Evolutionary conservation across 495 filamentous ascomycete species (phyloP).

Genomic region (Penicillium flavigenum): DNA sequence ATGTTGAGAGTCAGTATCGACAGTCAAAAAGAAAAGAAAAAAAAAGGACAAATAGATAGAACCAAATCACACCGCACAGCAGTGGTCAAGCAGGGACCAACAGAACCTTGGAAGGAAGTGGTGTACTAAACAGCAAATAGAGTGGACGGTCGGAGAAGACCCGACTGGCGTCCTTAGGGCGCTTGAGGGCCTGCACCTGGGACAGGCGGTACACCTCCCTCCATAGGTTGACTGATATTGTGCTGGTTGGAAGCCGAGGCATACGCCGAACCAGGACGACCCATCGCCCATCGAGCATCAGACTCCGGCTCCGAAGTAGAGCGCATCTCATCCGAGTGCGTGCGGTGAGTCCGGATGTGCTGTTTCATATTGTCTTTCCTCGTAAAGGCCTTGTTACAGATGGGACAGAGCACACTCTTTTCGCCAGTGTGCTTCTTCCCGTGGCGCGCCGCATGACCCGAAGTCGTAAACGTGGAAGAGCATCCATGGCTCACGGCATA

Average conservation of each 20-base stretch:
- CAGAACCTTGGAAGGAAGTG: background rate
- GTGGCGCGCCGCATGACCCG: slow-evolving; percentile 92
- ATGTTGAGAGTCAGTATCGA: background rate
- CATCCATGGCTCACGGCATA: slow-evolving; percentile 66
- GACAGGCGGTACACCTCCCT: slow-evolving; percentile 15
- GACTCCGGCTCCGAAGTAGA: slow-evolving; percentile 30
- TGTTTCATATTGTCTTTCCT: slow-evolving; percentile 99
- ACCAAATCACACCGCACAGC: slow-evolving; percentile 21
- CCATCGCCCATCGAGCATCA: slow-evolving; percentile 22
- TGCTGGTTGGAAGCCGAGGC: slow-evolving; percentile 25
- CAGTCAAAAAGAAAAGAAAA: background rate
- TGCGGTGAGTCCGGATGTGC: slow-evolving; percentile 80
- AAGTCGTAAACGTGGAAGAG: slow-evolving; percentile 87
- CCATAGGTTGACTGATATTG: slow-evolving; percentile 28
- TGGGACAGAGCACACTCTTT: slow-evolving; percentile 86
- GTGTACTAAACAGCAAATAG: background rate
- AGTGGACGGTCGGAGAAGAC: background rate
- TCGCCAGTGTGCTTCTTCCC: slow-evolving; percentile 96
- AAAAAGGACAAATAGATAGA: background rate
- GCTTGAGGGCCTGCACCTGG: slow-evolving; percentile 6
- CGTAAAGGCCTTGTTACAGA: slow-evolving; percentile 92
- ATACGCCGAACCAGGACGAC: slow-evolving; percentile 19
- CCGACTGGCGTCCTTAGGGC: background rate
- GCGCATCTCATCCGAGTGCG: slow-evolving; percentile 40
- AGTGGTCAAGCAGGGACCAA: slow-evolving; percentile 11